phyloP scores from a whole-genome alignment of 140 eudicot genomes.

The Artemisia princeps region DNA sequence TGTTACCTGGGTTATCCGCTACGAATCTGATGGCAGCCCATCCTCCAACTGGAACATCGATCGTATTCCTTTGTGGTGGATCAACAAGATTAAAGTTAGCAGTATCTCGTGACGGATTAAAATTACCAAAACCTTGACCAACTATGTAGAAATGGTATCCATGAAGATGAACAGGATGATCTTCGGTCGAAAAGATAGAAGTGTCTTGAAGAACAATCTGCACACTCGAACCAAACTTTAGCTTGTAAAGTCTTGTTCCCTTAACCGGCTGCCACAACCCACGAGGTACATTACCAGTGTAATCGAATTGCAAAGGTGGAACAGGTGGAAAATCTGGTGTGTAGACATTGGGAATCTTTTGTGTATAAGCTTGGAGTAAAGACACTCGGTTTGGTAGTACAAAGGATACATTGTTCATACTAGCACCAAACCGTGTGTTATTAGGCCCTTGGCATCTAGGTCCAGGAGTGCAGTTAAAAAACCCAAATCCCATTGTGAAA shows the following conservation, averaged over 20 bases:
- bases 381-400: conserved; percentile 54
- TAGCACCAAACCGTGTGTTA: conserved; percentile 63
- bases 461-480: conserved; percentile 51
- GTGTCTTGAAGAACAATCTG: conserved; percentile 73
- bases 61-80: conserved; percentile 74
- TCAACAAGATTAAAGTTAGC: conserved; percentile 62
- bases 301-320: conserved; percentile 53
- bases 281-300: conserved; percentile 69
- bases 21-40: conserved; percentile 76
- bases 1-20: conserved; percentile 79
- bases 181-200: conserved; percentile 58
- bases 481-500: conserved; percentile 54
- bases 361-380: conserved; percentile 55
- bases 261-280: conserved; percentile 64
- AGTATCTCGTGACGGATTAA: conserved; percentile 53
- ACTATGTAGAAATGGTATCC: conserved; percentile 73
- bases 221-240: conserved; percentile 56
- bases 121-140: conserved; percentile 83
- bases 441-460: conserved; percentile 83
- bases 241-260: conserved; percentile 58
- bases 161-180: conserved; percentile 81
- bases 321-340: conserved; percentile 61
- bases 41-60: conserved; percentile 70
- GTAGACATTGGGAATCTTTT: conserved; percentile 60
- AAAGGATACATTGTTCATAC: conserved; percentile 70